Base-by-base conservation (phyloP, 1,284 basidiomycete species). In the Cutaneotrichosporon sp. region DNA sequence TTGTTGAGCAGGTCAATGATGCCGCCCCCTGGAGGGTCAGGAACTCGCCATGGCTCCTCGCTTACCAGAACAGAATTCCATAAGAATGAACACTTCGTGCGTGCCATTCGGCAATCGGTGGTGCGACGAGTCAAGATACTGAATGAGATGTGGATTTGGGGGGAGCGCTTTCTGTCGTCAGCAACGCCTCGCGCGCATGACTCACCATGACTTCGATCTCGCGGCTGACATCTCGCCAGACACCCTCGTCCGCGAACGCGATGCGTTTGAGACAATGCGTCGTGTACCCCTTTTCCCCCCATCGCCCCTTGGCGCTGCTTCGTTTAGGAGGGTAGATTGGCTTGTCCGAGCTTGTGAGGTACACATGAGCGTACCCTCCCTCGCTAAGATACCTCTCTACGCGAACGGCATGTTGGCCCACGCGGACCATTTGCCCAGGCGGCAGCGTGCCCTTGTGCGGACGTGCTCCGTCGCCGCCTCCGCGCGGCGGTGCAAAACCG, bases 1-100 rank as follows among this genome's bases (percentile, higher is more conserved):
- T 92, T 85, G 75, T 99, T 99, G 86, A 99, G 90, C 83, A 98
- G 90, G 76, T 98, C 96, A 75, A 99, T 97, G 64, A 98, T 96
- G 34, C 96, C 96, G 24, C 96, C 96, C 39, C 92, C 89, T 90
- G 59, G 17, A 24, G 9, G 9, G 38, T 41, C 12, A 12, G 31
- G 31, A 19, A 34, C 26, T 10, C n/a, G n/a, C n/a, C n/a, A n/a
- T n/a, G n/a, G n/a, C n/a, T n/a, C n/a, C n/a, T n/a, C n/a, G n/a
- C 78, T 52, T 45, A 78, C 82, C 85, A 9, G 82, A 66, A 71
- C 92, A 97, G 74, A 86, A 97, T 75, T 99, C 96, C 96, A 99
- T 99, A 55, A 99, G 81, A 70, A 99, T 98, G 75, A 97, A 97
- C 42, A 98, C 93, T 75, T 98, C 96, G 71, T 88, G 92, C 41